Evolutionary conservation across 805 yeast genomes (phyloP).

Genomic region (Ogataea allantospora): DNA sequence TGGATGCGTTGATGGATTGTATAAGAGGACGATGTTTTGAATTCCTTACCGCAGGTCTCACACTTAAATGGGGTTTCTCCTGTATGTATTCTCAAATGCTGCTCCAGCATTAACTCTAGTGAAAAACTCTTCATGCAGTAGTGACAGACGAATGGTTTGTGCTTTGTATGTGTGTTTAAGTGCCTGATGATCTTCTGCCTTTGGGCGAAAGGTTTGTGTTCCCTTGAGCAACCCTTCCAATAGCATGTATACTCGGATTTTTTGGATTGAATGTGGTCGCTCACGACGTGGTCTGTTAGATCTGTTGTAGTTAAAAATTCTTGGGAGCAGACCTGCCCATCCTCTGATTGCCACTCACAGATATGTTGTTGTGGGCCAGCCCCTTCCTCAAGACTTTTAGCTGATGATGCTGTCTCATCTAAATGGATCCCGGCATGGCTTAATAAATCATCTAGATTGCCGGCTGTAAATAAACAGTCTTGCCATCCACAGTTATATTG

Average conservation of each 20-base stretch:
- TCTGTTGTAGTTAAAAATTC: conserved; percentile 53
- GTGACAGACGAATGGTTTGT: conserved; percentile 73
- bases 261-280: conserved; percentile 72
- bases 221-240: conserved; percentile 78
- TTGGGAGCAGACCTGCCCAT: conserved; percentile 43
- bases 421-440: conserved; percentile 45
- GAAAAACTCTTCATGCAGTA: conserved; percentile 72
- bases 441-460: conserved; percentile 52
- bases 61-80: conserved; percentile 89
- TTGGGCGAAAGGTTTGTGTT: conserved; percentile 64
- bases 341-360: conserved; percentile 40
- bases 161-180: conserved; percentile 82
- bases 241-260: conserved; percentile 64
- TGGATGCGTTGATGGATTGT: conserved; percentile 84
- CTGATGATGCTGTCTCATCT: conserved; percentile 2
- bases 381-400: not conserved
- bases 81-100: conserved; percentile 80
- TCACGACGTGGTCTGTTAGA: conserved; percentile 68
- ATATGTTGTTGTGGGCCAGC: conserved; percentile 15
- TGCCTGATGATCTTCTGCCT: conserved; percentile 86
- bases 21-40: conserved; percentile 79
- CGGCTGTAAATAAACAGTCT: conserved; percentile 59
- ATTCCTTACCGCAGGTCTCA: conserved; percentile 66
- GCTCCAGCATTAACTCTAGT: conserved; percentile 71
- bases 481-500: conserved; percentile 69